Evolutionary conservation across 2,329 filamentous ascomycete species (phyloP).

Genomic region (Xylariaceae sp.): DNA sequence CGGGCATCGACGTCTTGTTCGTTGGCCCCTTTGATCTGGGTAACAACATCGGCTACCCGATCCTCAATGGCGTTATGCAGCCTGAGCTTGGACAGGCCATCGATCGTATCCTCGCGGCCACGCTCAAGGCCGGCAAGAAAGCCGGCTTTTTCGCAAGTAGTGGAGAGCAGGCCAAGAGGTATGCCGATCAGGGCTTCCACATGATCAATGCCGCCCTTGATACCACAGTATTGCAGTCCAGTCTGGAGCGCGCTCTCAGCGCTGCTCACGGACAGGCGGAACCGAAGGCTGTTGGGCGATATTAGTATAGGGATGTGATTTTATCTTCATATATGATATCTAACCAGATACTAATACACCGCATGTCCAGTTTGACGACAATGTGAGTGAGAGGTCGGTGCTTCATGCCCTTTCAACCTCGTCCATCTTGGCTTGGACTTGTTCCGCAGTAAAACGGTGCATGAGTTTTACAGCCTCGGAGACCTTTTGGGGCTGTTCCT

Average conservation of each 20-base stretch:
- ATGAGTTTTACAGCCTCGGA: constrained; percentile 64
- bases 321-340: neutral
- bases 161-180: constrained; percentile 50
- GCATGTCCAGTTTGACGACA: neutral
- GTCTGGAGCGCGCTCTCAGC: constrained; percentile 42
- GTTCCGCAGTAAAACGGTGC: constrained; percentile 65
- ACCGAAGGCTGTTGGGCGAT: constrained; percentile 37
- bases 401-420: constrained; percentile 35
- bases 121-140: constrained; percentile 59
- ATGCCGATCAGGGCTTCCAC: constrained; percentile 53
- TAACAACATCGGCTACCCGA: constrained; percentile 57
- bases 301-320: constrained; percentile 28
- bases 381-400: neutral
- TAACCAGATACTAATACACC: neutral
- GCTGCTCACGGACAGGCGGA: constrained; percentile 39
- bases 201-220: constrained; percentile 57
- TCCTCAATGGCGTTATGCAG: constrained; percentile 54
- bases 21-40: constrained; percentile 62
- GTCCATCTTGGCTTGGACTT: constrained; percentile 66
- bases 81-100: constrained; percentile 56
- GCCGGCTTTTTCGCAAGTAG: constrained; percentile 54
- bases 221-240: constrained; percentile 32
- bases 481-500: constrained; percentile 49
- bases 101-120: constrained; percentile 50
- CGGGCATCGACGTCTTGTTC: constrained; percentile 58